These are phyloP conservation scores for Hymenoscyphus scutula DNA, from an alignment of 2,329 filamentous ascomycete genomes.

Conservation along the genomic window DNA sequence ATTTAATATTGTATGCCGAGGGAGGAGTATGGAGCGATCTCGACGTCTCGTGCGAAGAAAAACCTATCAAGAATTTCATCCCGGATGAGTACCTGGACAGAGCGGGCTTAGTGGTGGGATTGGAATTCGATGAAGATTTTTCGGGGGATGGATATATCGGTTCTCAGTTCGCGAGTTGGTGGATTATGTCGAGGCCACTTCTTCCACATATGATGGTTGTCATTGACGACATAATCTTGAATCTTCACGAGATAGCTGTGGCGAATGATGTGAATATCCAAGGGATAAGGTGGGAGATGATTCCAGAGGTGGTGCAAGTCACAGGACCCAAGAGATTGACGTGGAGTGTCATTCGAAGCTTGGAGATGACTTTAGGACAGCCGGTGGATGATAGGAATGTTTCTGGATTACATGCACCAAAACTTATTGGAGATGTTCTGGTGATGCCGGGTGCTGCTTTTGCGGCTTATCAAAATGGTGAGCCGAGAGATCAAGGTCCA, in stretches of 20 bases:
- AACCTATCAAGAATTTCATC: constrained; percentile 39
- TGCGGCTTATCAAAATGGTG: constrained; percentile 14
- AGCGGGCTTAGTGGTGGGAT: constrained; percentile 39
- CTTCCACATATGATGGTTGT: constrained; percentile 31
- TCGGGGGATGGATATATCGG: constrained; percentile 15
- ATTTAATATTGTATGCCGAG: constrained; percentile 41
- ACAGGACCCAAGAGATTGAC: constrained; percentile 35
- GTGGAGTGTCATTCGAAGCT: constrained; percentile 29
- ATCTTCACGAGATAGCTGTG: constrained; percentile 18
- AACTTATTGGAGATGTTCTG: constrained; percentile 33
- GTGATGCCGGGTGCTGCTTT: constrained; percentile 24
- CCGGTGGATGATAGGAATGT: constrained; percentile 25
- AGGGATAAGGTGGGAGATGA: constrained; percentile 26
- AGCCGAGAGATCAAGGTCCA: constrained; percentile 17
- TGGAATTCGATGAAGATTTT: constrained; percentile 37
- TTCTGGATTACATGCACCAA: constrained; percentile 30
- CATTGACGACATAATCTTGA: constrained; percentile 33
- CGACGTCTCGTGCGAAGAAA: constrained; percentile 39
- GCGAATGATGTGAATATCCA: constrained; percentile 23
- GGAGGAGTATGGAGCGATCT: constrained; percentile 45
- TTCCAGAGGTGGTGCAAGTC: constrained; percentile 35
- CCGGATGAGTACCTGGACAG: constrained; percentile 34
- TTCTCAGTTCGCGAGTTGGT: constrained; percentile 35
- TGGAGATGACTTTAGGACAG: constrained; percentile 23
- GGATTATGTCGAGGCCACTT: constrained; percentile 33